Percentiles rank a stretch among this genome's conserved stretches.
These are phyloP conservation scores for Dittrichia graveolens DNA, from an alignment of 129 eudicot genomes.

Conservation along the genomic window DNA sequence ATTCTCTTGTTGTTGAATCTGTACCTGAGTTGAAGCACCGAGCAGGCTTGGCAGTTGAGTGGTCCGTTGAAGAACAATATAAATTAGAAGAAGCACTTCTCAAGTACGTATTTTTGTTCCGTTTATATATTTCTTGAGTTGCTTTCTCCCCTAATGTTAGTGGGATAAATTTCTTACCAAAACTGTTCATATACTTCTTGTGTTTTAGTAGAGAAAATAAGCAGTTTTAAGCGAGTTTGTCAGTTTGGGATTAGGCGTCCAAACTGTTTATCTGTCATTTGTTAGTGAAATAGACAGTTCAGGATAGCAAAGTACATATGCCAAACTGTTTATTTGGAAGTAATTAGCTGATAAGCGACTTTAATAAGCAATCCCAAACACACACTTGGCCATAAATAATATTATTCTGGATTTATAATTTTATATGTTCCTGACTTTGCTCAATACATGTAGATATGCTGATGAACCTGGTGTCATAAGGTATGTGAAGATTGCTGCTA, in stretches of 20 bases:
- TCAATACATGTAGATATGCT: slow-evolving; percentile 52
- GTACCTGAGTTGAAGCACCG: slow-evolving; percentile 66
- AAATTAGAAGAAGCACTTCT: slow-evolving; percentile 81
- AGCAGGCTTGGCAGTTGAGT: slow-evolving; percentile 68
- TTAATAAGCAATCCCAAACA: no score
- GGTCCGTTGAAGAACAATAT: slow-evolving; percentile 84
- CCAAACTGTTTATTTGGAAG: no score
- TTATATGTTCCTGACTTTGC: slow-evolving; percentile 15
- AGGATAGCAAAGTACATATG: no score
- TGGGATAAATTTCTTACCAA: no score
- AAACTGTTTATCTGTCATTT: no score
- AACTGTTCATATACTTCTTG: no score
- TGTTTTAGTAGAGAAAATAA: no score
- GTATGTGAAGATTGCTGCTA: slow-evolving; percentile 85
- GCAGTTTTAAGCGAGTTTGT: no score
- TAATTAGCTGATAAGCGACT: no score
- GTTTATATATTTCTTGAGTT: neutral
- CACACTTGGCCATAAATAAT: neutral
- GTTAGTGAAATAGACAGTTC: no score
- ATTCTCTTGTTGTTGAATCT: slow-evolving; percentile 59
- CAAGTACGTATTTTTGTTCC: slow-evolving; percentile 57
- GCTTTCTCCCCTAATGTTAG: neutral
- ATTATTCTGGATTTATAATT: slow-evolving; percentile 10
- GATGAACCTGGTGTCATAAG: slow-evolving; percentile 74
- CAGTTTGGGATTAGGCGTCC: no score